These are phyloP conservation scores for Chlorella ohadii DNA, from an alignment of 139 green algal genomes.

Conservation along the genomic window DNA sequence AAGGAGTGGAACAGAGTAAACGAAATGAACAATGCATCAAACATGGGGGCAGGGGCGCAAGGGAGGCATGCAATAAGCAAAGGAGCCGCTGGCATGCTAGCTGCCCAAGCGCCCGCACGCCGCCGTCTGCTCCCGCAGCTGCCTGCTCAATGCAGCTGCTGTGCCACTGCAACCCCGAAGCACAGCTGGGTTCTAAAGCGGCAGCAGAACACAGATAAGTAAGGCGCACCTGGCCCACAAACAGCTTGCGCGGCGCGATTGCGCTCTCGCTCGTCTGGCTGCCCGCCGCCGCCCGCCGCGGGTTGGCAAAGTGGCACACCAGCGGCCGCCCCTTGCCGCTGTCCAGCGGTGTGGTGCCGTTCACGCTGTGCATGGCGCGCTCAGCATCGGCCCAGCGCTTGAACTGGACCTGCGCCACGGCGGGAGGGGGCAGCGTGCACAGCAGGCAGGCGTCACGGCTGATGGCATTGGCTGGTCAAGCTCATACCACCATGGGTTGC, in stretches of 20 bases:
- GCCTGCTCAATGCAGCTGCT: too few species aligned
- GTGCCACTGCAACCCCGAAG: too few species aligned
- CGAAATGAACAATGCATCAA: too few species aligned
- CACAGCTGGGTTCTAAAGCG: too few species aligned
- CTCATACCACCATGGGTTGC: too few species aligned
- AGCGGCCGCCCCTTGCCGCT: constrained; percentile 62
- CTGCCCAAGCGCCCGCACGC: too few species aligned
- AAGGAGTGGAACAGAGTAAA: neutral
- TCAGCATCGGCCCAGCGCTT: constrained; percentile 68
- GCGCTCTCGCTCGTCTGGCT: constrained; percentile 61
- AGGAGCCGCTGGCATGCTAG: too few species aligned
- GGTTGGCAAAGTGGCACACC: constrained; percentile 86
- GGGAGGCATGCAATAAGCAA: too few species aligned
- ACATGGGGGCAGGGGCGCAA: too few species aligned
- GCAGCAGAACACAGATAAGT: too few species aligned
- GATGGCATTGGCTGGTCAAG: too few species aligned
- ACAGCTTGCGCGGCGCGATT: constrained; percentile 89
- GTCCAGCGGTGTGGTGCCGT: constrained; percentile 65
- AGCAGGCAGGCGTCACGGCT: neutral
- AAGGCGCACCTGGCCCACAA: constrained; percentile 88
- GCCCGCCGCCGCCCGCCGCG: constrained; percentile 7
- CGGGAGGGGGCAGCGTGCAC: neutral
- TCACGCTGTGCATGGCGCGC: constrained; percentile 69
- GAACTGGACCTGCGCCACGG: constrained; percentile 55
- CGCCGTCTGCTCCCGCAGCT: too few species aligned